Percentiles rank a stretch among this genome's conserved stretches.
Conservation (phyloP, 1,284 basidiomycete genomes). For the Ustilago loliicola region DNA sequence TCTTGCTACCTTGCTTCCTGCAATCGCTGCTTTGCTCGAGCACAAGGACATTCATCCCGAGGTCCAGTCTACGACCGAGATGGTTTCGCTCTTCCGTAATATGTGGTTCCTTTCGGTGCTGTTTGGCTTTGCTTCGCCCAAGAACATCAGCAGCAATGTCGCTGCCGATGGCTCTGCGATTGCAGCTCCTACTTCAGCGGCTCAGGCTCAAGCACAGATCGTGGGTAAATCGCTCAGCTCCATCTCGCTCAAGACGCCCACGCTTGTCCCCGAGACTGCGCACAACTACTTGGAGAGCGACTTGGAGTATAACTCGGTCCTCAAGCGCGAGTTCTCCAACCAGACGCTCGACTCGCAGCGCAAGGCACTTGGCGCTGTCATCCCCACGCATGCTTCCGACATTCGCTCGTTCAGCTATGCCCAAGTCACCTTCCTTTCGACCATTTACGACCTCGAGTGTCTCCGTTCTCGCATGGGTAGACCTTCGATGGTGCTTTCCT, state of each 20-base stretch:
- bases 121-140: constrained; percentile 76
- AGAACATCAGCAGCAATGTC: constrained; percentile 30
- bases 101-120: constrained; percentile 93
- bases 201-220: constrained; percentile 83
- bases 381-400: constrained; percentile 80
- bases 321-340: constrained; percentile 74
- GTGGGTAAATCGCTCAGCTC: constrained; percentile 74
- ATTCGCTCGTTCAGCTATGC: constrained; percentile 83
- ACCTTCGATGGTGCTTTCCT: constrained; percentile 85
- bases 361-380: constrained; percentile 71
- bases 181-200: constrained; percentile 70
- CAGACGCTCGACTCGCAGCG: constrained; percentile 63
- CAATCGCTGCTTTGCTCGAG: constrained; percentile 88
- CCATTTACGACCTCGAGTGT: constrained; percentile 89
- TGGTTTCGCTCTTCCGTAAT: constrained; percentile 89
- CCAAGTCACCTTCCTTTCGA: constrained; percentile 87
- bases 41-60: constrained; percentile 82
- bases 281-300: constrained; percentile 89
- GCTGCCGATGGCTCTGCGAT: constrained; percentile 21
- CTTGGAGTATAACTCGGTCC: constrained; percentile 91
- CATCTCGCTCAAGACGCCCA: constrained; percentile 89
- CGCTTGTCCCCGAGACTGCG: constrained; percentile 84
- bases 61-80: constrained; percentile 75
- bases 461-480: constrained; percentile 85
- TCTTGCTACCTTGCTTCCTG: constrained; percentile 77